A percentile compares a stretch with the other conserved stretches of the same genome.
Conservation (phyloP, 495 filamentous ascomycete genomes). For the Penicillium coffeae region DNA sequence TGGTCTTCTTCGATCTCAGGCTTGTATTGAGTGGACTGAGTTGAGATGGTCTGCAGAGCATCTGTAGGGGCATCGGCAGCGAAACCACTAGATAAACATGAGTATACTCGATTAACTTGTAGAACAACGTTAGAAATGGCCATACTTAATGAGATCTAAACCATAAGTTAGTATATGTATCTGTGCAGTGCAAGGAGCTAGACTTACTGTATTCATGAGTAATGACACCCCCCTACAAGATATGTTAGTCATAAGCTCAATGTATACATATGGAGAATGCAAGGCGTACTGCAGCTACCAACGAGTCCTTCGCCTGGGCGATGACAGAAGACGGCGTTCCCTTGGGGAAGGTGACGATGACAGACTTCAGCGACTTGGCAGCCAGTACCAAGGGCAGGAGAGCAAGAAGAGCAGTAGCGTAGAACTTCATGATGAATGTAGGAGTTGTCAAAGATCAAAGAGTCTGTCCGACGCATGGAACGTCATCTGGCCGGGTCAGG, state of each 20-base stretch:
- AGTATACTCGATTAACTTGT: conserved; percentile 8
- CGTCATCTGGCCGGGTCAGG: conserved; percentile 25
- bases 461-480: background rate
- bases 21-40: conserved; percentile 58
- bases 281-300: conserved; percentile 59
- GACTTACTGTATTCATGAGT: conserved; percentile 55
- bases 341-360: conserved; percentile 73
- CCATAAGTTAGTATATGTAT: conserved; percentile 10
- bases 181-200: background rate
- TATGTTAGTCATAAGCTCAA: background rate
- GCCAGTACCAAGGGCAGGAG: conserved; percentile 54
- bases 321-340: conserved; percentile 68
- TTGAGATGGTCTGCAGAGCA: conserved; percentile 65
- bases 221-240: conserved; percentile 29
- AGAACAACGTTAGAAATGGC: background rate
- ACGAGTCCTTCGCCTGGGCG: conserved; percentile 63
- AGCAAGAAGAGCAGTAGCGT: conserved; percentile 47
- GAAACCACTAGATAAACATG: conserved; percentile 58
- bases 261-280: conserved; percentile 1
- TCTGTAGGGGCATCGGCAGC: conserved; percentile 66
- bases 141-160: conserved; percentile 51
- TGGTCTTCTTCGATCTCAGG: conserved; percentile 75
- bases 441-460: background rate
- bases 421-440: conserved; percentile 53
- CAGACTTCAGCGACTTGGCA: conserved; percentile 59